These are phyloP conservation scores for Colletotrichum sp. DNA, from an alignment of 2,329 filamentous ascomycete species.

Conservation along the genomic window DNA sequence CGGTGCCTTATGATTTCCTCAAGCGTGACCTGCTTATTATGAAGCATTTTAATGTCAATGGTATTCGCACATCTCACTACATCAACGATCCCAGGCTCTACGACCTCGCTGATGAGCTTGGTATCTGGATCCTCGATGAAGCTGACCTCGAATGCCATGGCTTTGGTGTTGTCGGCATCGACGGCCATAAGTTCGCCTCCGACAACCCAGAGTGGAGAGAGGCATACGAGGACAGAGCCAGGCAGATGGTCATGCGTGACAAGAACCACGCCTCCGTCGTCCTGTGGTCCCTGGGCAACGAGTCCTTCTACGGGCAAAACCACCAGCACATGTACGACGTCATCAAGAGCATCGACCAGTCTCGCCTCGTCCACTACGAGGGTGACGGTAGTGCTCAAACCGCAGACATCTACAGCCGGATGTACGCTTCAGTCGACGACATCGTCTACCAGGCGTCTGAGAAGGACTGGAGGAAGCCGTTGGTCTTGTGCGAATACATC, in stretches of 20 bases:
- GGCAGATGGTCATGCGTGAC: slow-evolving; percentile 66
- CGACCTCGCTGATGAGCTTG: slow-evolving; percentile 66
- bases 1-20: slow-evolving; percentile 67
- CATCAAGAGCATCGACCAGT: slow-evolving; percentile 61
- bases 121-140: slow-evolving; percentile 68
- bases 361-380: slow-evolving; percentile 70
- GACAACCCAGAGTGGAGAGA: slow-evolving; percentile 66
- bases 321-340: slow-evolving; percentile 71
- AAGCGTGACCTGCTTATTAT: slow-evolving; percentile 66
- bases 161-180: slow-evolving; percentile 45
- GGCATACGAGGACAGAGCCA: slow-evolving; percentile 71
- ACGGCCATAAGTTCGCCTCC: slow-evolving; percentile 57
- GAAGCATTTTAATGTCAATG: slow-evolving; percentile 74
- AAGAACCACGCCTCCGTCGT: slow-evolving; percentile 69
- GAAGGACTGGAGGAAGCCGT: slow-evolving; percentile 56
- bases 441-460: slow-evolving; percentile 44
- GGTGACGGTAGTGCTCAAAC: slow-evolving; percentile 62
- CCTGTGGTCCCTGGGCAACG: slow-evolving; percentile 76
- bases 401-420: slow-evolving; percentile 68
- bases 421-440: slow-evolving; percentile 64
- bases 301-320: slow-evolving; percentile 73
- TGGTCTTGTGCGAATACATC: slow-evolving; percentile 61
- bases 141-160: slow-evolving; percentile 61
- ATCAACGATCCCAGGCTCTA: slow-evolving; percentile 66
- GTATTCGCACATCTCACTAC: slow-evolving; percentile 72